Evolutionary conservation across 257 asterid species (phyloP), one percentile per base, ranked within the genome.

Genomic region (Fraxinus pennsylvanica): DNA sequence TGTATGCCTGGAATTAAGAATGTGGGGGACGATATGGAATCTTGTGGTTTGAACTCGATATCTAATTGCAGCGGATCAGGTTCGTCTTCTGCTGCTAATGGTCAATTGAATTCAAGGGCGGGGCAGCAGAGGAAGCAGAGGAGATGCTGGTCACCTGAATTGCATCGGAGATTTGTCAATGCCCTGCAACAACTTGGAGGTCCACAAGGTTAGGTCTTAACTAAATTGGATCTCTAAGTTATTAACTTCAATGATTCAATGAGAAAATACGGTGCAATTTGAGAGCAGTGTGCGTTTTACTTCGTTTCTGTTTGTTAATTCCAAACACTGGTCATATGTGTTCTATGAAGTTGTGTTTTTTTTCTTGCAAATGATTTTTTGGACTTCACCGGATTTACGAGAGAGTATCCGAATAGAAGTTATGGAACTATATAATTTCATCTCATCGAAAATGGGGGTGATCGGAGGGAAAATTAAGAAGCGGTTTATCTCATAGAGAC

Each of bases 111-210:
- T 81, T 59, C 77, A 0, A 84, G 85, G 83, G 74, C 72, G 22
- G 77, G 69, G 29, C 82, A 83, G 66, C 89, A 85, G 77, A 81
- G 92, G 81, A 88, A 88, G 83, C 92, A 88, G 72, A 83, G 92
- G 76, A 82, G 92, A 76, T 86, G 92, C 82, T 88, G 92, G 92
- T 88, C 92, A 6, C 87, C 89, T 1, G 92, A 88, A 76, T 83
- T 88, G 85, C 92, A 88, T 78, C 71, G 88, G 29, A 78, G 86
- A 68, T 88, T 88, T 33, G 86, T 88, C 10, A 81, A 84, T 72
- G 86, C 89, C 78, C 81, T 88, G 71, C 89, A 86, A 41, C 84
- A 84, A 79, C 89, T 86, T 84, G 93, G 90, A 32, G 91, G 91
- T 45, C 80, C 86, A 68, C 88, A 86, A 88, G 93, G 91, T 90